Base-by-base conservation (phyloP, 2,329 filamentous ascomycete genomes). In the Xylariales sp. region DNA sequence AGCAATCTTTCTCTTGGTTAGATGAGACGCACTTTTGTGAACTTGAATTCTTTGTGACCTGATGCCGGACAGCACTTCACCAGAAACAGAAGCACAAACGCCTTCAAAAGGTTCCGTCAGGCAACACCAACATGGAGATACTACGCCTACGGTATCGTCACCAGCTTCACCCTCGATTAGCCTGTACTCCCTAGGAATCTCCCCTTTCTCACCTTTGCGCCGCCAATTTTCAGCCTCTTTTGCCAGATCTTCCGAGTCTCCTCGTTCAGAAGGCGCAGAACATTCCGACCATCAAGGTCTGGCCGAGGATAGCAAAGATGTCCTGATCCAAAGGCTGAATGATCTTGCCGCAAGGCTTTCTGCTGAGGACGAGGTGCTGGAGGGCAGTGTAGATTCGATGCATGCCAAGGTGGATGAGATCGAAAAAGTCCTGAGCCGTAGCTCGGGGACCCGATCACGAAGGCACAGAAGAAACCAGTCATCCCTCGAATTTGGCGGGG, bases 361-460 rank as follows among this genome's bases (percentile, higher is more conserved):
- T 22, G 46, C 44, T 14, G 47, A 53, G 21, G 46, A 52, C 12
- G 34, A 51, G 38, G 32, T 60, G 31, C 40, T 56, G 11, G 54
- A 52, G 15, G 54, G 55, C 7, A 59, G 52, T 38, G 47, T 71
- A 25, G 56, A 58, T 36, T 49, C 55, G 27, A 55, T 71, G 25
- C 65, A 70, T 40, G 54, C 56, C 22, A 66, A 62, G 46, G 62
- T 71, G 10, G 63, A 69, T 45, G 66, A 69, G 44, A 65, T 71
- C 60, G 67, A 71, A 48, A 55, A 37, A 25, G 46, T 43, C 20
- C 33, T 60, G 29, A 27, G 18, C n/a, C 43, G 22, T 27, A 41
- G 12, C 46, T 33, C 35, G 43, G 38, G 31, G 36, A 49, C 27
- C 45, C 27, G 22, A 29, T 7, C 39, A 15, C 33, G 18, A 18